These are phyloP conservation scores for Glebionis coronaria DNA, from an alignment of 129 eudicot species.

Conservation along the genomic window DNA sequence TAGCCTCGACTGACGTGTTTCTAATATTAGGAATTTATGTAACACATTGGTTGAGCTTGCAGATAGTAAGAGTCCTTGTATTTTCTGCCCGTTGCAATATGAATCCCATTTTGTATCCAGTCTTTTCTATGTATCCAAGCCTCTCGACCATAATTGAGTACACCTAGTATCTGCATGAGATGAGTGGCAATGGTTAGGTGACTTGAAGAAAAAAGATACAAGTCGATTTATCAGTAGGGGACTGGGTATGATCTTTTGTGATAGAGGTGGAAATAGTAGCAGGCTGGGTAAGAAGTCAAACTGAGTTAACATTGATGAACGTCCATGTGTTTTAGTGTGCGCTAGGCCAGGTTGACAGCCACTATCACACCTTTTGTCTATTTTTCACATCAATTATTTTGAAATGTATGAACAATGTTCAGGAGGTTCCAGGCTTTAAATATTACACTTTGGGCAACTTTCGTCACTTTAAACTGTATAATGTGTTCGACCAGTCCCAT, in stretches of 20 bases:
- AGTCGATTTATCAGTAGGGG: background rate
- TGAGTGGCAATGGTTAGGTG: background rate
- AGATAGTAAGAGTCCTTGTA: conserved; percentile 86
- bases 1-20: background rate
- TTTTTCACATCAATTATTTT: too few species aligned
- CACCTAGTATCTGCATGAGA: conserved; percentile 64
- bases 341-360: background rate
- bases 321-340: background rate
- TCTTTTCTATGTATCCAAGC: conserved; percentile 98
- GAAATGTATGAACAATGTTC: too few species aligned
- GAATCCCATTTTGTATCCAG: conserved; percentile 83
- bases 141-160: conserved; percentile 75
- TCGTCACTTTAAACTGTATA: too few species aligned
- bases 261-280: background rate
- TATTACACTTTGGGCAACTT: too few species aligned
- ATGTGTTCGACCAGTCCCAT: background rate
- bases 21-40: conserved; percentile 5
- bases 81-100: conserved; percentile 71
- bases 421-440: too few species aligned
- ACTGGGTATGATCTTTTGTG: background rate
- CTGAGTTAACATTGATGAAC: background rate
- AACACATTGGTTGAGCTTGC: conserved; percentile 19
- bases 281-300: background rate
- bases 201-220: background rate
- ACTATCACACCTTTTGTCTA: too few species aligned